phyloP scores from a whole-genome alignment of 2,329 filamentous ascomycete genomes.

The Ilyonectria mors-panacis region DNA sequence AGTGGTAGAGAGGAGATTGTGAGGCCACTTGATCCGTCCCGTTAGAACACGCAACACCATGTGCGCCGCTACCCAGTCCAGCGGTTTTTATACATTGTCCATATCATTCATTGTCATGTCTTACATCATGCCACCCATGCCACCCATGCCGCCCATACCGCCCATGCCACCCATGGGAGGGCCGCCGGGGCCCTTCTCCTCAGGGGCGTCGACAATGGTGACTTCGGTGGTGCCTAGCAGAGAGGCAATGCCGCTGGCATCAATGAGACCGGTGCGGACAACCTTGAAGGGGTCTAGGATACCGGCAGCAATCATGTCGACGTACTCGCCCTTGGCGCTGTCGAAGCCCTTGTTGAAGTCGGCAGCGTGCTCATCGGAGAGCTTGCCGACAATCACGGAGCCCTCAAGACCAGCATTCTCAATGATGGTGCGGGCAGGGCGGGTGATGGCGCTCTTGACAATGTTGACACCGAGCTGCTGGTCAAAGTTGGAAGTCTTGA shows the following conservation, averaged over 20 bases:
- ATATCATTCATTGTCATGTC: constrained; percentile 54
- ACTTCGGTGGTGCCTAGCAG: constrained; percentile 98
- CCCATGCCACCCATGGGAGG: constrained; percentile 76
- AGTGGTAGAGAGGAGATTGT: constrained; percentile 54
- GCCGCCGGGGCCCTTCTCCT: constrained; percentile 85
- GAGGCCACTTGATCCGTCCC: constrained; percentile 50
- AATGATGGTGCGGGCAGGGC: constrained; percentile 93
- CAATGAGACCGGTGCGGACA: constrained; percentile 94
- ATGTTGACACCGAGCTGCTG: constrained; percentile 99
- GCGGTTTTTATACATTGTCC: constrained; percentile 50
- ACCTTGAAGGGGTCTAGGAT: constrained; percentile 99
- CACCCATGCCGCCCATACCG: constrained; percentile 72
- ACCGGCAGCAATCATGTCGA: constrained; percentile 97
- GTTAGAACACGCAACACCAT: constrained; percentile 65
- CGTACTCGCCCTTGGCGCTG: constrained; percentile 96
- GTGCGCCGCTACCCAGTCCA: constrained; percentile 57
- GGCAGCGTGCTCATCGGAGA: constrained; percentile 89
- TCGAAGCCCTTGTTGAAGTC: constrained; percentile 99
- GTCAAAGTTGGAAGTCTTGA: constrained; percentile 97
- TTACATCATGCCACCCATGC: constrained; percentile 74
- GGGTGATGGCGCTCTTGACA: constrained; percentile 97
- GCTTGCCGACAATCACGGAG: constrained; percentile 96
- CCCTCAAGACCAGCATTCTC: constrained; percentile 98
- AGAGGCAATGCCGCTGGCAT: constrained; percentile 96
- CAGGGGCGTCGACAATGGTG: constrained; percentile 94